phyloP scores from a whole-genome alignment of 768 basidiomycete species.

The Megacollybia marginata region DNA sequence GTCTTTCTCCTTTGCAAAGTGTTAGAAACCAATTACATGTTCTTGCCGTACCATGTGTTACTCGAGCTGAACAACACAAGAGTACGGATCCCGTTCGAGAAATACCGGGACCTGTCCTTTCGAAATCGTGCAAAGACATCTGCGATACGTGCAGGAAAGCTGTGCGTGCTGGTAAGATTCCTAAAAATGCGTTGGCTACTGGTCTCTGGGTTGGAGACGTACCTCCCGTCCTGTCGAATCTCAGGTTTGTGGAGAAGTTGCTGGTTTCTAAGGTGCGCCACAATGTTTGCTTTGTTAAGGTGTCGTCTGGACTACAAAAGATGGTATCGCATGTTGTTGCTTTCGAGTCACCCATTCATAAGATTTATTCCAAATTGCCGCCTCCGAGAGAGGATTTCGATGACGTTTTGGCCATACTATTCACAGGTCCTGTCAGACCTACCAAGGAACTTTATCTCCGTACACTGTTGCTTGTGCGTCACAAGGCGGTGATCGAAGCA shows the following conservation, averaged over 20 bases:
- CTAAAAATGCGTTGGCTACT: conserved; percentile 13
- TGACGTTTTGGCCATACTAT: conserved; percentile 8
- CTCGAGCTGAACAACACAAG: background rate
- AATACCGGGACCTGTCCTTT: background rate
- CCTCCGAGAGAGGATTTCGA: conserved; percentile 3
- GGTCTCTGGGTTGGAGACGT: conserved; percentile 20
- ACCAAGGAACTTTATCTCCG: conserved; percentile 8
- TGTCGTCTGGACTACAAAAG: conserved; percentile 6
- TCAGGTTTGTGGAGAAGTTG: conserved; percentile 10
- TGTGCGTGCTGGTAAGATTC: background rate
- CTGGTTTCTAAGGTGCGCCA: conserved; percentile 6
- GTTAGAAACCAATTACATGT: background rate
- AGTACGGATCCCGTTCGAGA: background rate
- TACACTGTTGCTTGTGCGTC: conserved; percentile 17
- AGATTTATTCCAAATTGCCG: conserved; percentile 14
- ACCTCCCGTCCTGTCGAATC: conserved; percentile 5
- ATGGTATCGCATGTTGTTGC: conserved; percentile 18
- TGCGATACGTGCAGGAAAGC: background rate
- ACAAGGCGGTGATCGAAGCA: conserved; percentile 12
- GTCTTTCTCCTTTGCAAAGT: background rate
- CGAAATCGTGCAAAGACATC: background rate
- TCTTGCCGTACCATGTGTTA: background rate
- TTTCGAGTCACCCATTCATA: background rate
- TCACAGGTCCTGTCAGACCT: conserved; percentile 7
- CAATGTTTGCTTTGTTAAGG: conserved; percentile 4